Percentiles rank a stretch among this genome's conserved stretches.
phyloP scores from a whole-genome alignment of 306 rosid genomes.

The Dryas alaskensis region DNA sequence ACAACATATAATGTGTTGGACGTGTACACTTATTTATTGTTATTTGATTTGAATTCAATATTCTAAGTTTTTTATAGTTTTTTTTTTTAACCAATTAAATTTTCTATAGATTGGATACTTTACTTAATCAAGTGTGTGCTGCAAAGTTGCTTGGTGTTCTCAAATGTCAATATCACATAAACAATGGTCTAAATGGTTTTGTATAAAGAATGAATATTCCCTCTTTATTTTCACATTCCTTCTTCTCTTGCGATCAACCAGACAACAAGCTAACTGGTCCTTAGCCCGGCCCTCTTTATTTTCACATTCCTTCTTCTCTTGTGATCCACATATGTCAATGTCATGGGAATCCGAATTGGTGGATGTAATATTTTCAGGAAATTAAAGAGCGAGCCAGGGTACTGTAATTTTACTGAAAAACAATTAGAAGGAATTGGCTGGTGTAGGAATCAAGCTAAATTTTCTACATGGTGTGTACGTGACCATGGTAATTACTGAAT shows the following conservation, averaged over 20 bases:
- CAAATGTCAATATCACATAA: not conserved
- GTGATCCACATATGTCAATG: constrained; percentile 24
- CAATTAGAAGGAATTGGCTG: not conserved
- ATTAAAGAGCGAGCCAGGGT: constrained; percentile 1
- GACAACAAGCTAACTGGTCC: not conserved
- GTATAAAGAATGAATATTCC: not conserved
- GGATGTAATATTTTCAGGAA: constrained; percentile 39
- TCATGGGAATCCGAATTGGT: constrained; percentile 40
- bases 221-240: constrained; percentile 13
- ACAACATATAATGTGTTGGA: too few species aligned
- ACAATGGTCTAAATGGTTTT: not conserved
- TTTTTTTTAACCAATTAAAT: too few species aligned
- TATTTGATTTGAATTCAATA: too few species aligned
- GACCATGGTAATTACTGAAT: too few species aligned
- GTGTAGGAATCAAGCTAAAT: not conserved
- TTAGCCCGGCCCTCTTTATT: not conserved
- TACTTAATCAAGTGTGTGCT: not conserved
- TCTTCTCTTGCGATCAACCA: constrained; percentile 30
- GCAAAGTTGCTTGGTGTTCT: not conserved
- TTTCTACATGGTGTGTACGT: not conserved
- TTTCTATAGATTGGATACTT: too few species aligned
- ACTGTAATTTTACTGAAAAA: not conserved
- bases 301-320: constrained; percentile 24
- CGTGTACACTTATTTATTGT: too few species aligned
- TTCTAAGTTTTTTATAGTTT: too few species aligned